phyloP scores from a whole-genome alignment of 768 basidiomycete genomes.

The Tubosaeta sp. region DNA sequence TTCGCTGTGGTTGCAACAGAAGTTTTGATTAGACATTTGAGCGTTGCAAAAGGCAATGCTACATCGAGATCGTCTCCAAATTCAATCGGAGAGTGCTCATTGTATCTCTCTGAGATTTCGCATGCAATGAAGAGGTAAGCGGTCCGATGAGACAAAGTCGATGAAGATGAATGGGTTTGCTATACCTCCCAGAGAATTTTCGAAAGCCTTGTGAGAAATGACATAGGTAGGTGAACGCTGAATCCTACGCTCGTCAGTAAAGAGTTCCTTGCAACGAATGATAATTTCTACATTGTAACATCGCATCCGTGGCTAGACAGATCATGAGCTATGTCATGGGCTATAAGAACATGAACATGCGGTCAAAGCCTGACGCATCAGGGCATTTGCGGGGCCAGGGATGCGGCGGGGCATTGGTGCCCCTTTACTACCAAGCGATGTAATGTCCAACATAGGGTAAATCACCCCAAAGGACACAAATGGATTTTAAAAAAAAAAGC shows the following conservation, averaged over 20 bases:
- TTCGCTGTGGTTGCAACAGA: slow-evolving; percentile 5
- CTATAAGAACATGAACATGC: slow-evolving; percentile 11
- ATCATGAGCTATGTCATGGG: slow-evolving; percentile 38
- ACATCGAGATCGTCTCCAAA: slow-evolving; percentile 21
- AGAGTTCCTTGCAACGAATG: slow-evolving; percentile 25
- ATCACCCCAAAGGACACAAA: too few relatives aligned
- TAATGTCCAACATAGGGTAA: too few relatives aligned
- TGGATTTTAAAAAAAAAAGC: too few relatives aligned
- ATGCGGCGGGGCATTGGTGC: too few relatives aligned
- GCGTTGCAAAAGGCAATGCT: slow-evolving; percentile 21
- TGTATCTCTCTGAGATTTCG: slow-evolving; percentile 20
- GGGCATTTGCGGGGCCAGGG: too few relatives aligned
- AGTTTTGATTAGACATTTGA: slow-evolving; percentile 9
- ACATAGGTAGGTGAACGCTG: slow-evolving; percentile 30
- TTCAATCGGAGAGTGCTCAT: slow-evolving; percentile 23
- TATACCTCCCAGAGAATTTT: slow-evolving; percentile 14
- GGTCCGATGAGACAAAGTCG: neutral
- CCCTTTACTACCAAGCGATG: too few relatives aligned
- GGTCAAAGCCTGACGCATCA: slow-evolving; percentile 46
- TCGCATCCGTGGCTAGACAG: slow-evolving; percentile 26
- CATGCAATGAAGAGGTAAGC: too few relatives aligned
- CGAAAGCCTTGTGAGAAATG: slow-evolving; percentile 12
- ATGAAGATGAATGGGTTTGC: neutral
- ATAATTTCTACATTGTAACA: slow-evolving; percentile 21
- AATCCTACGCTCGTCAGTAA: slow-evolving; percentile 12